Base-by-base conservation (phyloP, 2,329 filamentous ascomycete species). In the Dactylellina leptospora region DNA sequence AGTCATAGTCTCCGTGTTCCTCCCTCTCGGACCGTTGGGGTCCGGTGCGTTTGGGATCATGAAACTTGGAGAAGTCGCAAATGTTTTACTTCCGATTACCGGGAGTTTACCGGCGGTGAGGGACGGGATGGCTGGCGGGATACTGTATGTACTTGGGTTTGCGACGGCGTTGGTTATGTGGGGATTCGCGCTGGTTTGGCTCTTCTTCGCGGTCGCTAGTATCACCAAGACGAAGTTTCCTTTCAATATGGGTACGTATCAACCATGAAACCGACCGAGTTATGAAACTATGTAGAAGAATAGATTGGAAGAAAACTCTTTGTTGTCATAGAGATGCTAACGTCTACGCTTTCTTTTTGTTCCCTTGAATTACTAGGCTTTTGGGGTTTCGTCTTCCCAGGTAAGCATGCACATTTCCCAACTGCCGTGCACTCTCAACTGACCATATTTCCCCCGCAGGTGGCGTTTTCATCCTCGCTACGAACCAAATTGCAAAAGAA, bases 11-110 rank as follows among this genome's bases (percentile, higher is more conserved):
- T 88, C 85, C 1, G 85, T 86, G 4, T 89, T 90, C 74, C 80
- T 91, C 0, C 88, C 88, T 0, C 81, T 90, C 0, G 87, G 88
- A 0, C 87, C 88, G 0, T 79, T 90, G 0, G 88, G 88, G 0
- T 86, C 89, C 77, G 88, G 87, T 11, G 87, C 86, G 1, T 90
- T 54, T 28, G 28, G 77, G 0, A 85, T 89, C 25, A 80, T 85
- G 68, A 80, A 83, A 40, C 80, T 85, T 16, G 82, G 82, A 0
- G 81, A 80, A 28, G 80, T 83, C 1, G 80, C 81, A 9, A 78
- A 79, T 74, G 18, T 48, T 3, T 23, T 73, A 16, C 44, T 73
- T 13, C 58, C 58, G 11, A 62, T 62, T 8, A 74, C 62, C 3
- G 44, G 42, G 4, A 84, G 6, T 81, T 85, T 58, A 79, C 81